Percentiles rank a stretch among this genome's conserved stretches.
These are phyloP conservation scores for Debaryomyces udenii DNA, from an alignment of 1,139 yeast genomes.

Conservation along the genomic window DNA sequence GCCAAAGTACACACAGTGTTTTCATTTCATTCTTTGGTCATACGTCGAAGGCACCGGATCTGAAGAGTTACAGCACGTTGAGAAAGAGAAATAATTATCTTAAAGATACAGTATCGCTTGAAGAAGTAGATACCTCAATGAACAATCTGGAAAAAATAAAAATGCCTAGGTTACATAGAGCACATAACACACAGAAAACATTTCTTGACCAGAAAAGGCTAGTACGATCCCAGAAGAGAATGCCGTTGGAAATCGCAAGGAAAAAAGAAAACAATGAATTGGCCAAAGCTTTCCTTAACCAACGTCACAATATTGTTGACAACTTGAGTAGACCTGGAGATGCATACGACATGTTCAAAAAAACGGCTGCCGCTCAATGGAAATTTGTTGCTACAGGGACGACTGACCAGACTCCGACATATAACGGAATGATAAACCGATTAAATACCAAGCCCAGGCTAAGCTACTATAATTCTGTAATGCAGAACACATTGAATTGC, in stretches of 20 bases:
- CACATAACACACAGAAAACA: not conserved
- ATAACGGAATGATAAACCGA: constrained; percentile 7
- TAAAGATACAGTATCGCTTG: not conserved
- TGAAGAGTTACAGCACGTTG: not conserved
- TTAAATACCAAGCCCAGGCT: constrained; percentile 10
- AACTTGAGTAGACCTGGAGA: constrained; percentile 14
- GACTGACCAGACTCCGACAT: constrained; percentile 5
- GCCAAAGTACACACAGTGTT: no score
- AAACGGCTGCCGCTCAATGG: not conserved
- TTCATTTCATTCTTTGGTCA: no score
- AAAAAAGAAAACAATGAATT: constrained; percentile 16
- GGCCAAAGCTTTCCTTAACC: constrained; percentile 21
- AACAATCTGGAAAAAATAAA: not conserved
- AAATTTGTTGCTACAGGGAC: not conserved
- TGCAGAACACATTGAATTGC: constrained; percentile 25
- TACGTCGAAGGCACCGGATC: no score
- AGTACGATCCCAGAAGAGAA: constrained; percentile 3
- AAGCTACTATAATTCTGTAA: constrained; percentile 21
- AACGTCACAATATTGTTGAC: constrained; percentile 22
- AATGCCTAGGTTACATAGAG: not conserved
- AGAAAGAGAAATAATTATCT: constrained; percentile 5
- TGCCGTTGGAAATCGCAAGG: constrained; percentile 7
- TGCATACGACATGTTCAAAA: constrained; percentile 20
- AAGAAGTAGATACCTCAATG: not conserved
- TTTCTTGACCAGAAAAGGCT: constrained; percentile 2